Conservation (phyloP, 2,329 filamentous ascomycete genomes). For the Microdochium trichocladiopsis region DNA sequence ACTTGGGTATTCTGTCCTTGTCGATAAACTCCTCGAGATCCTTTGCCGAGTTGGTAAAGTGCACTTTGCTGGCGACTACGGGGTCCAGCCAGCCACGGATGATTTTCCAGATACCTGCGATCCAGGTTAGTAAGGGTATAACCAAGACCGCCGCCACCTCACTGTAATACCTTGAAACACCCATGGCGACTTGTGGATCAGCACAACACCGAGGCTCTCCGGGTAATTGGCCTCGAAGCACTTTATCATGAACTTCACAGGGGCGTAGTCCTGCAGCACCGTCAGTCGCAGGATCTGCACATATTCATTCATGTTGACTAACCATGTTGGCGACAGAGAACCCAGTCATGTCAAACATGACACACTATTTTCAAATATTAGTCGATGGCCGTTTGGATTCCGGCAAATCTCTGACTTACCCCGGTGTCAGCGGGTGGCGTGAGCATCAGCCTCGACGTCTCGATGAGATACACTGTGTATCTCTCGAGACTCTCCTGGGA, state of each 20-base stretch:
- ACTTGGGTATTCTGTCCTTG: conserved; percentile 64
- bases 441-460: conserved; percentile 83
- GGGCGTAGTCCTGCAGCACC: conserved; percentile 67
- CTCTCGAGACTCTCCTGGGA: conserved; percentile 74
- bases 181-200: conserved; percentile 96
- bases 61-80: conserved; percentile 87
- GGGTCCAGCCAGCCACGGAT: conserved; percentile 96
- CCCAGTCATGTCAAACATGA: conserved; percentile 93
- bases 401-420: conserved; percentile 48
- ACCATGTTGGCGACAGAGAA: conserved; percentile 95
- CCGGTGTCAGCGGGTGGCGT: conserved; percentile 81
- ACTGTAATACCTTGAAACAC: conserved; percentile 72
- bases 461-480: conserved; percentile 90
- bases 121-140: conserved; percentile 30
- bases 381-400: not conserved
- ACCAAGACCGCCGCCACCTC: conserved; percentile 30
- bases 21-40: conserved; percentile 76
- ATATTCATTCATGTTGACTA: conserved; percentile 14
- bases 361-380: conserved; percentile 47
- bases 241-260: conserved; percentile 99
- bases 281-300: conserved; percentile 8
- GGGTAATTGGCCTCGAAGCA: conserved; percentile 99
- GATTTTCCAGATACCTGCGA: conserved; percentile 82
- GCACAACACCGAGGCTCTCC: conserved; percentile 79
- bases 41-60: conserved; percentile 78